Base-by-base conservation (phyloP, 2,329 filamentous ascomycete genomes). In the Botrytis byssoidea region DNA sequence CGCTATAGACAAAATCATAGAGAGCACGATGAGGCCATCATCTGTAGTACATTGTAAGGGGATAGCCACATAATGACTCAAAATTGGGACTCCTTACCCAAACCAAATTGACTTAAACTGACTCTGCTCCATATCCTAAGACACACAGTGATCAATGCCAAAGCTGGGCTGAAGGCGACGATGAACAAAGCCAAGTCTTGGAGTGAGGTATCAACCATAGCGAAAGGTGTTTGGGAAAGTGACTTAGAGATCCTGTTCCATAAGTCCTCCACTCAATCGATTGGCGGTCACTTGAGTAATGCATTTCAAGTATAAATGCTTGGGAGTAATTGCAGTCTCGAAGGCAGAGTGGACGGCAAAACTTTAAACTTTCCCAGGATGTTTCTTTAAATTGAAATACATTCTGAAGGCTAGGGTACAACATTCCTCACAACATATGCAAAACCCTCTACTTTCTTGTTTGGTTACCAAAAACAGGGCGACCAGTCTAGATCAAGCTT, bases 131-230 rank as follows among this genome's bases (percentile, higher is more conserved):
- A 64, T 64, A 40, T 14, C 3, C 61, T 44, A 8, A 64, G 61
- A 44, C 37, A 42, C 61, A 64, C 61, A 64, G n/a, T 12, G 16
- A 64, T 10, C 25, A 18, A 64, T 44, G 61, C 61, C 16, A 44
- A 29, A 42, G 61, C 25, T 12, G 37, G 37, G 22, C 25, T 29
- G 37, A 64, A 44, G 29, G 25, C 25, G 25, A 29, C 25, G 8
- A 44, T 44, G 25, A 20, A 25, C 37, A 64, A 40, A 18, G 25
- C 61, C 7, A 64, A 64, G n/a, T 7, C 42, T 18, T 64, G 61
- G 18, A 44, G 37, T 64, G 61, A 64, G 25, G 25, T 64, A 64
- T 64, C 61, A 42, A 64, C 61, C 61, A 64, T 44, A 2, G 61
- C 18, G 61, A 64, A 18, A 20, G 1, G 10, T 51, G 3, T 64